Evolutionary conservation across 2,329 filamentous ascomycete genomes (phyloP).

Genomic region (Colletotrichum sp.): DNA sequence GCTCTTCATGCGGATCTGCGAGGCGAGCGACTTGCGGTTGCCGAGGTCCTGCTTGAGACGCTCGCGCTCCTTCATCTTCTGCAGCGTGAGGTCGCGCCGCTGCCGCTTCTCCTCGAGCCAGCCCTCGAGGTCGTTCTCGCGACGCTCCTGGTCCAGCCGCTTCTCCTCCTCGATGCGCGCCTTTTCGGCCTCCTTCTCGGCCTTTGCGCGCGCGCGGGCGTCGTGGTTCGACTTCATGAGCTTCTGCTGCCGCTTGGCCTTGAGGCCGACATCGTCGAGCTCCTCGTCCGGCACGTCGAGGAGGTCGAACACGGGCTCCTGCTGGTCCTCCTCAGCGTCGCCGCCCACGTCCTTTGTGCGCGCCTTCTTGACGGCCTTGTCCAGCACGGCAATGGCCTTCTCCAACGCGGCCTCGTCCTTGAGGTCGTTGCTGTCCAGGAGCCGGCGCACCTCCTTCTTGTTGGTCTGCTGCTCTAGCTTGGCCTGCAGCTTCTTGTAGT

Average conservation of each 20-base stretch:
- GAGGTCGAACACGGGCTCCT: slow-evolving; percentile 84
- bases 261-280: slow-evolving; percentile 87
- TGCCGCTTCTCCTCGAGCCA: slow-evolving; percentile 87
- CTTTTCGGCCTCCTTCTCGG: slow-evolving; percentile 93
- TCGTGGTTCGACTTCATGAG: slow-evolving; percentile 95
- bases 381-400: slow-evolving; percentile 83
- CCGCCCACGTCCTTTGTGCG: slow-evolving; percentile 92
- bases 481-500: slow-evolving; percentile 83
- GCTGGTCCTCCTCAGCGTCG: slow-evolving; percentile 78
- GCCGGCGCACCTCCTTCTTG: slow-evolving; percentile 88
- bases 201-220: slow-evolving; percentile 89
- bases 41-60: slow-evolving; percentile 92
- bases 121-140: slow-evolving; percentile 81
- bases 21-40: slow-evolving; percentile 94
- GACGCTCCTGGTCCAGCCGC: slow-evolving; percentile 80
- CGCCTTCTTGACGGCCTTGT: slow-evolving; percentile 87
- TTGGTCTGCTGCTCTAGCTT: slow-evolving; percentile 71
- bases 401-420: slow-evolving; percentile 90
- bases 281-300: slow-evolving; percentile 90
- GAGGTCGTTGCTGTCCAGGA: slow-evolving; percentile 89
- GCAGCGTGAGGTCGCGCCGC: slow-evolving; percentile 71
- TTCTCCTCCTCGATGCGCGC: slow-evolving; percentile 83
- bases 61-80: slow-evolving; percentile 92
- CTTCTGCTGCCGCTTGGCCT: slow-evolving; percentile 90
- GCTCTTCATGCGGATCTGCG: slow-evolving; percentile 97